Evolutionary conservation across 495 filamentous ascomycete genomes (phyloP).

Genomic region (Lasiosphaeria hispida): DNA sequence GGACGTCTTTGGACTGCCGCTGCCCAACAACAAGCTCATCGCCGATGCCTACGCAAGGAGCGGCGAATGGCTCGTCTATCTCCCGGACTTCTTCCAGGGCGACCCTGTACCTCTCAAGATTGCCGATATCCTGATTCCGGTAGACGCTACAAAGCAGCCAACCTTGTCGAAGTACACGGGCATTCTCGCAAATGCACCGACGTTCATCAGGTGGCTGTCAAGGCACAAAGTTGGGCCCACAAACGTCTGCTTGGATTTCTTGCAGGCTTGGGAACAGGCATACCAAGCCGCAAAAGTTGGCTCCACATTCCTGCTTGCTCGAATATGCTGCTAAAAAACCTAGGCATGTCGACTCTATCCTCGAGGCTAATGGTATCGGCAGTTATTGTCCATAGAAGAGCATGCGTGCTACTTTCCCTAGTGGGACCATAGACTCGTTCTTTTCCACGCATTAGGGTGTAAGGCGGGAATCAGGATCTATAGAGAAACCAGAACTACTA

Average conservation of each 20-base stretch:
- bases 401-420: no score
- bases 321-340: no score
- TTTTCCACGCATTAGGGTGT: no score
- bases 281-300: no score
- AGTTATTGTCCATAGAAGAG: no score
- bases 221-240: conserved; percentile 35
- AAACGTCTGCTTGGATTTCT: conserved; percentile 35
- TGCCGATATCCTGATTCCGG: conserved; percentile 39
- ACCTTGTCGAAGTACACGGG: conserved; percentile 36
- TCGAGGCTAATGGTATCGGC: no score
- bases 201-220: conserved; percentile 36
- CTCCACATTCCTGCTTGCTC: no score
- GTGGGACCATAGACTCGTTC: no score
- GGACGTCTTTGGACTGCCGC: conserved; percentile 40
- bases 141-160: conserved; percentile 41
- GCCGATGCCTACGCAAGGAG: conserved; percentile 44
- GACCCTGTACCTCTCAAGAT: conserved; percentile 37
- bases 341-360: no score
- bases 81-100: conserved; percentile 44
- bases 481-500: no score
- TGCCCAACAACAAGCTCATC: conserved; percentile 44
- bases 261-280: conserved; percentile 25
- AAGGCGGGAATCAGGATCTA: no score
- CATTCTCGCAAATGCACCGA: conserved; percentile 28
- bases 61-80: conserved; percentile 42